Evolutionary conservation across 192 early-diverging fungal genomes (phyloP), one percentile per base, ranked within the genome.

Genomic region (Jimgerdemannia lactiflua): DNA sequence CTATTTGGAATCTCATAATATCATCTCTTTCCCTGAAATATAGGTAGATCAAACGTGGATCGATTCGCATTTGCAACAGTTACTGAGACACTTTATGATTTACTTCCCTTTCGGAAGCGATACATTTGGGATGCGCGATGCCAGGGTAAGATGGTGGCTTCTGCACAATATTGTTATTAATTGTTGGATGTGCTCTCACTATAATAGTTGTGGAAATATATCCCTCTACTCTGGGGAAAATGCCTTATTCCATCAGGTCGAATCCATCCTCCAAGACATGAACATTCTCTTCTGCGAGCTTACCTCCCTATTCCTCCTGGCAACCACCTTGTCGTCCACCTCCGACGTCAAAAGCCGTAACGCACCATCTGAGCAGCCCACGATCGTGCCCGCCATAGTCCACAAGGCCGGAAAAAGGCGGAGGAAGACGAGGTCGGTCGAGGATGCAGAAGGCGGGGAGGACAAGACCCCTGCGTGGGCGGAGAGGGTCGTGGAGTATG

Each of bases 41-140:
- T 59, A 59, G 49, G 69, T 74, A 64, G 72, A 75, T 0, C 54
- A 74, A 49, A 63, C 17, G 67, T 91, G 88, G 86, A 69, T 87
- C 3, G 81, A 87, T 4, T 65, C 74, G 9, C 83, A 86, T 71
- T 67, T 95, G 64, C 82, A 89, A 63, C 80, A 83, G 4, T 82
- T 96, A 65, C 71, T 92, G 18, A 90, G 91, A 73, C 92, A 93
- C 75, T 88, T 91, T 43, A 79, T 89, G 71, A 82, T 90, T 3
- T 87, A 93, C 67, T 96, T 96, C 70, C 95, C 95, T 9, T 92
- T 92, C 80, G 94, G 93, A 6, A 79, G 76, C 4, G 85, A 87
- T 39, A 85, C 85, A 17, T 74, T 82, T 8, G 78, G 85, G 17
- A 78, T 83, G 41, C 70, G 74, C 8, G 87, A 89, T 66, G 54